These are phyloP conservation scores for Pichia cactophila DNA, from an alignment of 1,139 yeast genomes.

Conservation along the genomic window DNA sequence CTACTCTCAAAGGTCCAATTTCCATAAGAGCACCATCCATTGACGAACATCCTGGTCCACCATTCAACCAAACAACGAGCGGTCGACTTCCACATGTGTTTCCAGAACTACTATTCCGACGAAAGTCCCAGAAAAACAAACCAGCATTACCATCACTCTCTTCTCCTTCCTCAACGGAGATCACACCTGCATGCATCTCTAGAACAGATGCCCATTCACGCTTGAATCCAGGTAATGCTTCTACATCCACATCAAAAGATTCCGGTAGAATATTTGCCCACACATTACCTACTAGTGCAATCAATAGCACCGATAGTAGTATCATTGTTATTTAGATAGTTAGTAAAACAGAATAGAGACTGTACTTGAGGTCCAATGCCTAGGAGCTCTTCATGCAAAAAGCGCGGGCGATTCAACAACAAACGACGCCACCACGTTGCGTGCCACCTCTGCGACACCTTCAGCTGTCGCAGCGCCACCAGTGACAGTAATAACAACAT, in stretches of 20 bases:
- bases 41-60: constrained; percentile 96
- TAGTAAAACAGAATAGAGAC: too few species aligned
- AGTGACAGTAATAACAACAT: constrained; percentile 5
- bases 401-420: neutral
- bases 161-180: neutral
- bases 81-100: constrained; percentile 9
- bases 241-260: neutral
- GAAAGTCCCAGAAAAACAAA: constrained; percentile 66
- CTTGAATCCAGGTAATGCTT: neutral
- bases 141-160: neutral
- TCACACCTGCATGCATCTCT: neutral
- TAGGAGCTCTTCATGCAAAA: neutral
- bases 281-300: too few species aligned
- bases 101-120: neutral
- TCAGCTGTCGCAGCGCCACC: neutral
- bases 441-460: neutral
- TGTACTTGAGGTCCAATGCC: too few species aligned
- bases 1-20: constrained; percentile 76
- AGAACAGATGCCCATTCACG: neutral
- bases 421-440: neutral
- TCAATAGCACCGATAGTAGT: too few species aligned
- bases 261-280: neutral
- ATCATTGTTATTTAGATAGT: too few species aligned
- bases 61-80: constrained; percentile 82
- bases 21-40: constrained; percentile 97